phyloP scores from a whole-genome alignment of 805 yeast genomes.

The Vanderwaltozyma verrucispora region DNA sequence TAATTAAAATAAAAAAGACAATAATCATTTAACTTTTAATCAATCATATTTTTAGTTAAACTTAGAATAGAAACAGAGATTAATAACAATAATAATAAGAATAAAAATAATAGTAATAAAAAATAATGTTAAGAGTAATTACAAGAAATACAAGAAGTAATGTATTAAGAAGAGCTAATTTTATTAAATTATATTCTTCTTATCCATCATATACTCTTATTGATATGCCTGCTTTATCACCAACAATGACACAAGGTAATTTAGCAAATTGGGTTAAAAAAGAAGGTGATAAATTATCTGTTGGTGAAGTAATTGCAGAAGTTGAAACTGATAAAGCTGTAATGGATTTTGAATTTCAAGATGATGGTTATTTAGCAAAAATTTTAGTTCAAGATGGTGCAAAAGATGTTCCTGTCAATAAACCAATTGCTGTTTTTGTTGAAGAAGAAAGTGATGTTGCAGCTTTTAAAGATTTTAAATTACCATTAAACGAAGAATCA shows the following conservation, averaged over 20 bases:
- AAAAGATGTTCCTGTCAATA: constrained; percentile 85
- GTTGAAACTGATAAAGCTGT: constrained; percentile 97
- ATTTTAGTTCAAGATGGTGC: constrained; percentile 75
- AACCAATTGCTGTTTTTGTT: constrained; percentile 94
- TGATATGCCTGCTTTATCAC: constrained; percentile 98
- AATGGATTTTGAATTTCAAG: constrained; percentile 98
- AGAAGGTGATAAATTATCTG: constrained; percentile 76
- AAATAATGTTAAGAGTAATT: constrained; percentile 3
- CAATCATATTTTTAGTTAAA: too few relatives aligned
- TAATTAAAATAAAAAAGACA: too few relatives aligned
- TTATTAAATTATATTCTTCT: constrained; percentile 28
- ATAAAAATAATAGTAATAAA: too few relatives aligned
- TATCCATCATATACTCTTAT: constrained; percentile 82
- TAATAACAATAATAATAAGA: too few relatives aligned
- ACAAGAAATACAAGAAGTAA: constrained; percentile 1
- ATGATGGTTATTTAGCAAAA: constrained; percentile 88
- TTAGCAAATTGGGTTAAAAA: constrained; percentile 83
- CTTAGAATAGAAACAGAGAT: too few relatives aligned
- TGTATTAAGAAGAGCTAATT: not conserved
- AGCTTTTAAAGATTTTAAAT: constrained; percentile 82
- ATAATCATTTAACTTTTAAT: too few relatives aligned
- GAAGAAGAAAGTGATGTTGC: constrained; percentile 76
- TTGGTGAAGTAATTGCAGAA: constrained; percentile 95
- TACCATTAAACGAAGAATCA: constrained; percentile 36
- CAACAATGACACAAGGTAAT: constrained; percentile 97